Evolutionary conservation across 441 rosid genomes (phyloP), one percentile per base, ranked within the genome.

Genomic region (Rhodomyrtus psidioides): DNA sequence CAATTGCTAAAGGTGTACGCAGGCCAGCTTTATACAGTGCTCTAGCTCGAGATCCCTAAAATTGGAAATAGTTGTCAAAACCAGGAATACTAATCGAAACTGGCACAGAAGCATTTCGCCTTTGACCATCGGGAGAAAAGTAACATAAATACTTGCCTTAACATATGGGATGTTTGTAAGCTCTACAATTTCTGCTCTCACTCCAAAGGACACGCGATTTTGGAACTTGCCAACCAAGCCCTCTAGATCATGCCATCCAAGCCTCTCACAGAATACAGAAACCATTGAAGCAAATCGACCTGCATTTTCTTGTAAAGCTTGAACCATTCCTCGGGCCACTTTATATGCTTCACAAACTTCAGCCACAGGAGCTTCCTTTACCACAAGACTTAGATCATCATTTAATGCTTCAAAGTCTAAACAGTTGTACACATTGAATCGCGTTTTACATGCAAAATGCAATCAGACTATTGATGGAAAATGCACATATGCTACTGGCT

Each of bases 241-340:
- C 90, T 96, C 99, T 83, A 98, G 90, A 91, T 96, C 99, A 93
- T 94, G 96, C 98, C 99, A 98, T 82, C 99, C 99, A 86, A 98
- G 96, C 91, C 97, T 95, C 92, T 96, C 98, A 87, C 98, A 98
- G 89, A 98, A 98, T 87, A 98, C 91, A 34, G 99, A 93, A 90
- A 96, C 98, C 99, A 98, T 96, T 87, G 98, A 93, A 85, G 98
- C 97, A 94, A 95, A 98, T 92, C 99, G 91, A 90, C 99, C 99
- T 89, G 99, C 94, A 91, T 95, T 98, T 92, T 98, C 99, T 91
- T 96, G 99, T 89, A 98, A 92, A 19, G 96, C 92, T 93, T 96
- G 99, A 91, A 96, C 98, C 98, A 94, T 96, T 88, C 99, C 99
- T 92, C 98, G 93, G 70, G 98, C 98, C 86, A 95, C 99, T 92